Conservation (phyloP, 2,329 filamentous ascomycete species). For the Chaetomiaceae sp. region DNA sequence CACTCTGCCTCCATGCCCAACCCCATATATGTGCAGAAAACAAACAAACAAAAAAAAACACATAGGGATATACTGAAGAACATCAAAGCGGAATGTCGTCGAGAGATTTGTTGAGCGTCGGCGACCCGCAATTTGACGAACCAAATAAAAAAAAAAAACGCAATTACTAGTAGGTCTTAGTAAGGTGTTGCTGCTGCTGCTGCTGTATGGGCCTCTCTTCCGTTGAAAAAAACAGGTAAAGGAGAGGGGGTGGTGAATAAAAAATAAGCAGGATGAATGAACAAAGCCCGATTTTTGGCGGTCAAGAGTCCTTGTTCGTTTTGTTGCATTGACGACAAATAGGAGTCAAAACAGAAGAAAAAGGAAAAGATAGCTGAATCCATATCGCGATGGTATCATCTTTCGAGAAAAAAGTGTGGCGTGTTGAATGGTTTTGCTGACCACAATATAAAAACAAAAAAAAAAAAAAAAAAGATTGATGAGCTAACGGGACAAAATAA, state of each 20-base stretch:
- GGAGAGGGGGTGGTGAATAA: no score
- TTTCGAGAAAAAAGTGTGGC: no score
- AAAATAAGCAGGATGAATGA: no score
- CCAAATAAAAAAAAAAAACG: no score
- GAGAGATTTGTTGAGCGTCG: neutral
- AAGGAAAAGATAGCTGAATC: no score
- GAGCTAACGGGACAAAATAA: no score
- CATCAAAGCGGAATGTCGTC: neutral
- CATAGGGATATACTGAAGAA: neutral
- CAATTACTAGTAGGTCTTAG: constrained; percentile 13
- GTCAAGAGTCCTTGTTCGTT: no score
- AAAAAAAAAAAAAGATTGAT: no score
- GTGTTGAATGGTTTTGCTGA: neutral
- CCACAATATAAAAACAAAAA: no score
- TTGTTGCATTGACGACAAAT: no score
- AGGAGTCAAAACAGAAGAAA: no score
- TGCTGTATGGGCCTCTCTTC: constrained; percentile 12
- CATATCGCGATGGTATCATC: neutral
- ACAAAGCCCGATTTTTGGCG: neutral
- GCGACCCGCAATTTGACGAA: neutral
- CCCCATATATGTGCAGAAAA: constrained; percentile 6
- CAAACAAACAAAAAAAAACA: neutral
- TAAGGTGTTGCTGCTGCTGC: constrained; percentile 3
- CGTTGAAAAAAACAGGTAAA: no score
- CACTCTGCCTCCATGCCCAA: neutral